Evolutionary conservation across 2,329 filamentous ascomycete genomes (phyloP).

Genomic region (Colletotrichum agaves): DNA sequence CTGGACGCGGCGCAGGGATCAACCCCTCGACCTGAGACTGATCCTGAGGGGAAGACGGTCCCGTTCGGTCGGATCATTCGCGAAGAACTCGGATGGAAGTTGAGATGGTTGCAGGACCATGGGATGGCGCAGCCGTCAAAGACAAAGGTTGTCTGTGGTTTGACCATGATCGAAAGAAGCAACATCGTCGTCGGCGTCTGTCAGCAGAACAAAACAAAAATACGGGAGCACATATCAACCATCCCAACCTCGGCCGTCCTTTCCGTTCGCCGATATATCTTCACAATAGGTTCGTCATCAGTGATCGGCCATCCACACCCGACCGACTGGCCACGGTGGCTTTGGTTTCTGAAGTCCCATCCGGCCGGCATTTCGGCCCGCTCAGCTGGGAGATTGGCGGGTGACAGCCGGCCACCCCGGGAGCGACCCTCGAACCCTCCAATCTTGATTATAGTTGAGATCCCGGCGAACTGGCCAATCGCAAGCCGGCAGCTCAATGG

Average conservation of each 20-base stretch:
- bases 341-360: neutral
- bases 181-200: conserved; percentile 11
- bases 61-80: conserved; percentile 29
- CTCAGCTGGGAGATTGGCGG: conserved; percentile 18
- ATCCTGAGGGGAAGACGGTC: conserved; percentile 39
- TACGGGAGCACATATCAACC: no score
- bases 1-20: conserved; percentile 40
- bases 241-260: no score
- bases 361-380: conserved; percentile 25
- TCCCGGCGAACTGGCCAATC: conserved; percentile 27
- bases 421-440: conserved; percentile 16
- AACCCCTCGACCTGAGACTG: conserved; percentile 40
- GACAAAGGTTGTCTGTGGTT: conserved; percentile 12
- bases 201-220: conserved; percentile 12
- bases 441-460: conserved; percentile 25
- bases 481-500: neutral
- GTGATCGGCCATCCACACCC: conserved; percentile 2
- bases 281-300: neutral
- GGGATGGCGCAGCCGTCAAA: conserved; percentile 34
- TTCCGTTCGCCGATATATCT: neutral
- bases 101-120: conserved; percentile 22
- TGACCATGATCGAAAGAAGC: conserved; percentile 6
- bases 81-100: conserved; percentile 26
- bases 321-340: conserved; percentile 2
- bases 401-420: conserved; percentile 14